These are phyloP conservation scores for Prunus yedoensis DNA, from an alignment of 331 rosid genomes.

Conservation along the genomic window DNA sequence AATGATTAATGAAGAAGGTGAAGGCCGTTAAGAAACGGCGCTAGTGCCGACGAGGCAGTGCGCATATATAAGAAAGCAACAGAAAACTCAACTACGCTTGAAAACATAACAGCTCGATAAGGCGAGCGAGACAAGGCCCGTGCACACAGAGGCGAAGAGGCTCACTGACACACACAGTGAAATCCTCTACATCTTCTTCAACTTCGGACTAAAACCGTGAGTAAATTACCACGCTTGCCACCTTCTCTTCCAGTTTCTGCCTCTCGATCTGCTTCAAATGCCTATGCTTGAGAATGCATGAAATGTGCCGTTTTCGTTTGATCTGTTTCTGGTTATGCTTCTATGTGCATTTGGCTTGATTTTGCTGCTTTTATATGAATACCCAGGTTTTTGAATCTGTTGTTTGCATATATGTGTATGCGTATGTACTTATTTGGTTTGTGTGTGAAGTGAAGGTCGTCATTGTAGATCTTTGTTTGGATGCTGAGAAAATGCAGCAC, in stretches of 20 bases:
- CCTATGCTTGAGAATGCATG: conserved; percentile 16
- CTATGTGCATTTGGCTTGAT: background rate
- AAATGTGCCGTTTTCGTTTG: conserved; percentile 30
- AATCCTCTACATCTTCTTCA: conserved; percentile 20
- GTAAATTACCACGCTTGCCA: conserved; percentile 22
- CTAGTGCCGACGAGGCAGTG: conserved; percentile 42
- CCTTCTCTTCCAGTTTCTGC: conserved; percentile 10
- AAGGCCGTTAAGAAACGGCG: conserved; percentile 21
- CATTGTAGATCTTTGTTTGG: conserved; percentile 19
- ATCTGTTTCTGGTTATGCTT: conserved; percentile 2
- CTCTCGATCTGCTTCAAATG: conserved; percentile 12
- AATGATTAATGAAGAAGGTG: background rate
- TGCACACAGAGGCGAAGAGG: background rate
- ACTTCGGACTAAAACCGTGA: conserved; percentile 40
- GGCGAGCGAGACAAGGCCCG: background rate
- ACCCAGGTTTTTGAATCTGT: background rate
- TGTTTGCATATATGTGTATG: background rate
- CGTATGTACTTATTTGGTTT: background rate
- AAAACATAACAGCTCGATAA: conserved; percentile 22
- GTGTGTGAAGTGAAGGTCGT: background rate
- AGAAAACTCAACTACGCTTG: conserved; percentile 26
- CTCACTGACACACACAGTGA: background rate
- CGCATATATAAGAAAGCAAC: conserved; percentile 41
- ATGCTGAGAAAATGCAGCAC: conserved; percentile 19
- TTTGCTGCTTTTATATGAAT: background rate